Evolutionary conservation across 352 stramenopile species (phyloP).

Genomic region (Pythium volutum): DNA sequence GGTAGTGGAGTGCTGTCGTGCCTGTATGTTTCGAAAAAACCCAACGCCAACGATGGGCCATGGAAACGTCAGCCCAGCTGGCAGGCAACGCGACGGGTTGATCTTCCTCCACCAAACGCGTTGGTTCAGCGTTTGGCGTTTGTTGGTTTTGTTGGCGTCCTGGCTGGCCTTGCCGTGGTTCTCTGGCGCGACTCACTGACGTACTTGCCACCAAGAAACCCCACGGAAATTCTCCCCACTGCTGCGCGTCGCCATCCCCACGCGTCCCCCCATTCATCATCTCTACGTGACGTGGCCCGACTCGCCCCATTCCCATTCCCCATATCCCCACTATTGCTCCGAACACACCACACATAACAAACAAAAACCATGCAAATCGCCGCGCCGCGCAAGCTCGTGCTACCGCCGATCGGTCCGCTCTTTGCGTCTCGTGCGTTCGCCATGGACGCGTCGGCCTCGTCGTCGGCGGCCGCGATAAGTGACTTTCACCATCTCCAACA

Average conservation of each 20-base stretch:
- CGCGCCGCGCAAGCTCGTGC: conserved; percentile 37
- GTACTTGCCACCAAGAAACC: conserved; percentile 22
- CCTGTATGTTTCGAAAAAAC: conserved; percentile 23
- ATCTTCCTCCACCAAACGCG: conserved; percentile 10
- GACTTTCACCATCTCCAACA: conserved; percentile 7
- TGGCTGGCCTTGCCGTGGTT: not conserved
- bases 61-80: conserved; percentile 28
- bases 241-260: not conserved
- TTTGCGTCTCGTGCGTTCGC: conserved; percentile 31
- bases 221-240: not conserved
- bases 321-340: not conserved
- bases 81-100: conserved; percentile 15
- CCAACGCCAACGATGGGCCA: conserved; percentile 14
- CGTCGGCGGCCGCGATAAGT: not conserved
- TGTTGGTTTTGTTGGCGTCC: conserved; percentile 18
- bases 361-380: conserved; percentile 33
- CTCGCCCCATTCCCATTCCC: not conserved
- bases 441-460: conserved; percentile 21
- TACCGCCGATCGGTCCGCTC: conserved; percentile 55
- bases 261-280: conserved; percentile 1
- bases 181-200: conserved; percentile 21
- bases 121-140: conserved; percentile 14
- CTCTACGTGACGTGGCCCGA: not conserved
- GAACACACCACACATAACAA: not conserved
- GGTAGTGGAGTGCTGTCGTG: conserved; percentile 4